These are phyloP conservation scores for Juglanconis juglandina DNA, from an alignment of 2,329 filamentous ascomycete genomes.

Conservation along the genomic window DNA sequence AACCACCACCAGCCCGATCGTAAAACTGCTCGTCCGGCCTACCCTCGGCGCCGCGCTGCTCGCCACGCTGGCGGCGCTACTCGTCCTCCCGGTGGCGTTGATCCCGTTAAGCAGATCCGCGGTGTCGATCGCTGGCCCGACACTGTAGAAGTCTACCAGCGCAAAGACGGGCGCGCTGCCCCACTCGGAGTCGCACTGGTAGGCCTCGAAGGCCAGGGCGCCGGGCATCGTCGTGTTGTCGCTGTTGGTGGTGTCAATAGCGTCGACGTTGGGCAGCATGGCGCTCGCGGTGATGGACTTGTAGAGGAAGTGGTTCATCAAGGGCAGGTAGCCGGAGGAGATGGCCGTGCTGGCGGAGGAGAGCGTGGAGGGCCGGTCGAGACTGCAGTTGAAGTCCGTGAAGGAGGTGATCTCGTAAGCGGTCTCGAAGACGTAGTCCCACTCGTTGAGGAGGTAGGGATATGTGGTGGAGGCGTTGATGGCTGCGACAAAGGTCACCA, in stretches of 20 bases:
- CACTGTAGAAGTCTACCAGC: constrained; percentile 77
- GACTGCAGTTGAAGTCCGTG: constrained; percentile 67
- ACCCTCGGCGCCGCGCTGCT: constrained; percentile 15
- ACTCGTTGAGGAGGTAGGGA: constrained; percentile 62
- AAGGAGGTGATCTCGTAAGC: constrained; percentile 60
- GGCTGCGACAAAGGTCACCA: constrained; percentile 67
- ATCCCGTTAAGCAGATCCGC: constrained; percentile 66
- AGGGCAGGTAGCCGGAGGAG: constrained; percentile 57
- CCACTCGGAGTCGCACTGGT: constrained; percentile 55
- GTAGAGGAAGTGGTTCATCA: constrained; percentile 82
- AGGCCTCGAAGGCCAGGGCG: constrained; percentile 50
- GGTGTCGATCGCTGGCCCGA: constrained; percentile 65
- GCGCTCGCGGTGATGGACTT: constrained; percentile 50
- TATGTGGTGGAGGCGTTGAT: constrained; percentile 37
- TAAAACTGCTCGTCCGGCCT: constrained; percentile 10
- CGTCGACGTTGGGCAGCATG: constrained; percentile 57
- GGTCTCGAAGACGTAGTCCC: constrained; percentile 69
- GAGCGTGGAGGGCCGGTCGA: constrained; percentile 60
- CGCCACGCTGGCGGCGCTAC: constrained; percentile 18
- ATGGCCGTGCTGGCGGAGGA: constrained; percentile 50
- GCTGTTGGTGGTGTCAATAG: constrained; percentile 64
- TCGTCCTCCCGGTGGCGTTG: constrained; percentile 22
- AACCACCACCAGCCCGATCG: constrained; percentile 39
- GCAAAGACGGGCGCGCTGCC: constrained; percentile 66
- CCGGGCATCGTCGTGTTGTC: constrained; percentile 51